Percentiles rank a stretch among this genome's conserved stretches.
Conservation (phyloP, 805 yeast genomes). For the Tetrapisispora arboricola region DNA sequence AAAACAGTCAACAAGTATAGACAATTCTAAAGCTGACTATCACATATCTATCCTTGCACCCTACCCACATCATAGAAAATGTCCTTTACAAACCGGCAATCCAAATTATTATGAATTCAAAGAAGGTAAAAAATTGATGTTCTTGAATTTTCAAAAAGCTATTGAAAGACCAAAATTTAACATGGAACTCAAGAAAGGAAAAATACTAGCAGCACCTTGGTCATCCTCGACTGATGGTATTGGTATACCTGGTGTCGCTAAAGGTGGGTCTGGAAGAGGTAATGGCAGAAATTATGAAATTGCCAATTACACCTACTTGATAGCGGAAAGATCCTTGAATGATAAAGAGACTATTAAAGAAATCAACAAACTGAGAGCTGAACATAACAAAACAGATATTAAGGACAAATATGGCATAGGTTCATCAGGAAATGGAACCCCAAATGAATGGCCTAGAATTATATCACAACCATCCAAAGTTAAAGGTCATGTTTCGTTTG, state of each 20-base stretch:
- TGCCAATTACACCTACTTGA: constrained; percentile 65
- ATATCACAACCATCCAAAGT: constrained; percentile 62
- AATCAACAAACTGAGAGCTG: constrained; percentile 34
- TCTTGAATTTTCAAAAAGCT: constrained; percentile 65
- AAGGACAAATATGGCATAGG: constrained; percentile 16
- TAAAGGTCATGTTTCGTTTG: constrained; percentile 73
- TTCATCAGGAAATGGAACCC: constrained; percentile 15
- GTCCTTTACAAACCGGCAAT: constrained; percentile 76
- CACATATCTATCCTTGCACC: constrained; percentile 74
- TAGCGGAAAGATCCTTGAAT: constrained; percentile 48
- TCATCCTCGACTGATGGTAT: constrained; percentile 42
- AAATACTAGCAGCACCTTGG: constrained; percentile 66
- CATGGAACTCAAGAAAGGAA: constrained; percentile 81
- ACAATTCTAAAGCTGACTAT: constrained; percentile 29
- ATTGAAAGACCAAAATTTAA: constrained; percentile 70
- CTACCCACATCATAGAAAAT: constrained; percentile 75
- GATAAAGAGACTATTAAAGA: constrained; percentile 32
- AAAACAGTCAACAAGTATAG: constrained; percentile 5
- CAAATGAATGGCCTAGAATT: constrained; percentile 59
- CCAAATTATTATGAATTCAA: constrained; percentile 51
- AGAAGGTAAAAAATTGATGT: constrained; percentile 50
- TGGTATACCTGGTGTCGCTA: constrained; percentile 34
- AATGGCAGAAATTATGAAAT: constrained; percentile 60
- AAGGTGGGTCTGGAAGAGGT: constrained; percentile 71
- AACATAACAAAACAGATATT: constrained; percentile 8